Conservation (phyloP, 768 basidiomycete genomes). For the Lyophyllum decastes region DNA sequence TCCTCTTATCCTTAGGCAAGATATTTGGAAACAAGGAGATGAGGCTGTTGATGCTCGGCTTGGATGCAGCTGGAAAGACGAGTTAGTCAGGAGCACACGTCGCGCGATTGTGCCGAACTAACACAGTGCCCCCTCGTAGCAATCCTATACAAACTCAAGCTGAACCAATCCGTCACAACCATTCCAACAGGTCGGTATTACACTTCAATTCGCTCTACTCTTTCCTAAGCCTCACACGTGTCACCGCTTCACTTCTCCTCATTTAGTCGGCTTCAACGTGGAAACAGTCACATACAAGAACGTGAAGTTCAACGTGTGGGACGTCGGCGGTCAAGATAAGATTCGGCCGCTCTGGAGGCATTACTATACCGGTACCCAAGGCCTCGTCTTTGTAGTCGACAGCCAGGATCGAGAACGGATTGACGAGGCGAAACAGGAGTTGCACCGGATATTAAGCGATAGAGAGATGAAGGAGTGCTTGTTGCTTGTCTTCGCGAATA, state of each 20-base stretch:
- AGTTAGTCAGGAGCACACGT: slow-evolving; percentile 53
- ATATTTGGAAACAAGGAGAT: slow-evolving; percentile 99
- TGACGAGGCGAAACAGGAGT: slow-evolving; percentile 94
- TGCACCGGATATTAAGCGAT: slow-evolving; percentile 94
- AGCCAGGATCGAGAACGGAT: slow-evolving; percentile 94
- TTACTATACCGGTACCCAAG: slow-evolving; percentile 99
- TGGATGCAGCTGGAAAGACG: slow-evolving; percentile 98
- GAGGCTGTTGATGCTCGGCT: slow-evolving; percentile 93
- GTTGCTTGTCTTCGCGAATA: slow-evolving; percentile 98
- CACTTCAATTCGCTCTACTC: neutral
- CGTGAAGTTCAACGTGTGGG: slow-evolving; percentile 94
- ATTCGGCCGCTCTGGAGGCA: slow-evolving; percentile 98
- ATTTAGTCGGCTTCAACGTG: slow-evolving; percentile 93
- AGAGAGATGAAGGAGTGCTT: slow-evolving; percentile 98
- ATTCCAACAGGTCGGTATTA: slow-evolving; percentile 83
- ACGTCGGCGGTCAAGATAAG: slow-evolving; percentile 99
- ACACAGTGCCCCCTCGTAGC: slow-evolving; percentile 49
- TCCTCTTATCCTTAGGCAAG: slow-evolving; percentile 55
- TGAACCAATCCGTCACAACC: slow-evolving; percentile 98
- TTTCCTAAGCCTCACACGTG: slow-evolving; percentile 4
- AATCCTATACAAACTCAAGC: slow-evolving; percentile 97
- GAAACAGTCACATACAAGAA: slow-evolving; percentile 99
- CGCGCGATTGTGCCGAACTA: slow-evolving; percentile 2
- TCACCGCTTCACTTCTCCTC: neutral
- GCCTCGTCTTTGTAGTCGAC: slow-evolving; percentile 97